Percentiles rank a stretch among this genome's conserved stretches.
Evolutionary conservation across 306 rosid species (phyloP).

Genomic region (Fragaria ananassa): DNA sequence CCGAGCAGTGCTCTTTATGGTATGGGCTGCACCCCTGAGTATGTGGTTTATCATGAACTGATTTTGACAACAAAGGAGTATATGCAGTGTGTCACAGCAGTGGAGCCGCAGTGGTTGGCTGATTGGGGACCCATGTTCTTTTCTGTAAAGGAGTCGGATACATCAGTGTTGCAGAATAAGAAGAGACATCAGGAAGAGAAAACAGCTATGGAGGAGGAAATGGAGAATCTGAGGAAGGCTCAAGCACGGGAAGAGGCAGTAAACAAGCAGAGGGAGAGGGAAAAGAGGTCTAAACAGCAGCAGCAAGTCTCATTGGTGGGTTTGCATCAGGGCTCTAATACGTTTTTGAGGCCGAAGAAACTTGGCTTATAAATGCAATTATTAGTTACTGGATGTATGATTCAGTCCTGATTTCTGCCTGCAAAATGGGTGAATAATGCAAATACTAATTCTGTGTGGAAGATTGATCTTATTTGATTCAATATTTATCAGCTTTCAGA

Average conservation of each 20-base stretch:
- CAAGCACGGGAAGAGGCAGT: conserved; percentile 58
- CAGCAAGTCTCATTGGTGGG: conserved; percentile 66
- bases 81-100: conserved; percentile 96
- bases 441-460: background rate
- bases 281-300: conserved; percentile 57
- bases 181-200: conserved; percentile 73
- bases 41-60: conserved; percentile 83
- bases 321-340: conserved; percentile 59
- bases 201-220: conserved; percentile 89
- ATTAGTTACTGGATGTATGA: background rate
- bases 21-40: conserved; percentile 91
- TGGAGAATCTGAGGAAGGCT: conserved; percentile 75
- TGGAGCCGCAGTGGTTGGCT: conserved; percentile 96
- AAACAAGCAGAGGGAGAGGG: conserved; percentile 54
- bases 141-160: conserved; percentile 88
- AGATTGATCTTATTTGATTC: background rate
- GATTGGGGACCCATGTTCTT: conserved; percentile 93
- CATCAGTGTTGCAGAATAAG: conserved; percentile 72
- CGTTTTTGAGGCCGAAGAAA: conserved; percentile 68
- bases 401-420: background rate
- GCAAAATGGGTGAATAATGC: background rate
- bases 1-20: conserved; percentile 92
- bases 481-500: background rate
- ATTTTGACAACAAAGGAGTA: conserved; percentile 78
- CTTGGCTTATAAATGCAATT: conserved; percentile 56